Evolutionary conservation across 2,329 filamentous ascomycete species (phyloP).

Genomic region (Xylariales sp.): DNA sequence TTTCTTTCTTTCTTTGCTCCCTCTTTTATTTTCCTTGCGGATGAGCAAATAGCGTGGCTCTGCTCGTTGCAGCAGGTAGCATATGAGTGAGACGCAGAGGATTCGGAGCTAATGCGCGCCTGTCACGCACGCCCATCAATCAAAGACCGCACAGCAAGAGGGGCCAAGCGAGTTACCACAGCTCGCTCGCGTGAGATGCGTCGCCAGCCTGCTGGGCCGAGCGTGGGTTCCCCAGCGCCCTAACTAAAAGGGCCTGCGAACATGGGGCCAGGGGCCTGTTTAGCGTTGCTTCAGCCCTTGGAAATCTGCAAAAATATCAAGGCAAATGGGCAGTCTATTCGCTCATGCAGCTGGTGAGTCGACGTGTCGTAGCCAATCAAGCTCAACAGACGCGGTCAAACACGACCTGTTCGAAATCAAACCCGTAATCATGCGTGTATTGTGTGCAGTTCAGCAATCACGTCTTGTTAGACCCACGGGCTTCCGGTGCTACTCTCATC

Average conservation of each 20-base stretch:
- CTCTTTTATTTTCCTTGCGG: too few relatives aligned
- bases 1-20: too few relatives aligned
- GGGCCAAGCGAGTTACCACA: constrained; percentile 2
- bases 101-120: constrained; percentile 9
- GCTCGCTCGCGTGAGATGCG: constrained; percentile 6
- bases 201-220: constrained; percentile 1
- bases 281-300: constrained; percentile 24
- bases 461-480: too few relatives aligned
- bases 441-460: constrained; percentile 19
- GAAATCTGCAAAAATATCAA: constrained; percentile 24
- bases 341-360: constrained; percentile 19
- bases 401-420: constrained; percentile 30
- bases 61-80: neutral
- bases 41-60: constrained; percentile 1
- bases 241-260: constrained; percentile 9
- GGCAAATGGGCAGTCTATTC: constrained; percentile 22
- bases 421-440: constrained; percentile 33
- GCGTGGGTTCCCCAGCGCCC: neutral
- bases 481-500: too few relatives aligned
- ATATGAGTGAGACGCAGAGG: constrained; percentile 1
- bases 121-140: constrained; percentile 8
- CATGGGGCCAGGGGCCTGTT: constrained; percentile 11
- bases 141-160: neutral
- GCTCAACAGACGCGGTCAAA: constrained; percentile 27
- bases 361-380: constrained; percentile 29